Percentiles rank a stretch among this genome's conserved stretches.
Conservation (phyloP, 2,329 filamentous ascomycete genomes). For the Penicillium hesseltinei region DNA sequence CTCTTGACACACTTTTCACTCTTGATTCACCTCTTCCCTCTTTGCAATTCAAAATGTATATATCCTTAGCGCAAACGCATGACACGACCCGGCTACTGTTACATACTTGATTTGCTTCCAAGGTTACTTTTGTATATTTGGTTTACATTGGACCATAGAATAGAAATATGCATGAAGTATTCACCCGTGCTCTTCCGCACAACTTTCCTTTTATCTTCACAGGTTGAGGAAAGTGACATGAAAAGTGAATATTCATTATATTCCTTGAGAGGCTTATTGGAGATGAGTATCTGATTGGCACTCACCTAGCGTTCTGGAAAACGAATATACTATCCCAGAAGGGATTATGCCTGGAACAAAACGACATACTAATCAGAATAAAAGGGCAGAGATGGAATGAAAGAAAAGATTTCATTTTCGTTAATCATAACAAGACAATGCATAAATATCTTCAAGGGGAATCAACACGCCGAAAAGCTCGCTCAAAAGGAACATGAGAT, state of each 20-base stretch:
- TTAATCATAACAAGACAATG: not conserved
- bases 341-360: not conserved
- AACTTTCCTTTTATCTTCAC: not conserved
- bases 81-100: slow-evolving; percentile 10
- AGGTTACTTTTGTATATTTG: not conserved
- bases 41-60: slow-evolving; percentile 16
- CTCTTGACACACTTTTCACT: not conserved
- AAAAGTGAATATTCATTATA: not conserved
- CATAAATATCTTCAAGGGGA: not conserved
- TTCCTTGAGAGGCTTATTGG: too few relatives aligned
- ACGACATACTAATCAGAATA: not conserved
- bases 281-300: not conserved
- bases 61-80: slow-evolving; percentile 22
- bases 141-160: not conserved
- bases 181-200: not conserved
- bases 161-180: not conserved
- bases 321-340: not conserved
- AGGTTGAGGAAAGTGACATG: not conserved
- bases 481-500: not conserved
- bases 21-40: not conserved
- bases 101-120: not conserved
- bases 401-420: not conserved
- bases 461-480: not conserved
- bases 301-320: not conserved
- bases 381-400: not conserved